These are phyloP conservation scores for Aspergillus carlsbadensis DNA, from an alignment of 495 filamentous ascomycete genomes.

Conservation along the genomic window DNA sequence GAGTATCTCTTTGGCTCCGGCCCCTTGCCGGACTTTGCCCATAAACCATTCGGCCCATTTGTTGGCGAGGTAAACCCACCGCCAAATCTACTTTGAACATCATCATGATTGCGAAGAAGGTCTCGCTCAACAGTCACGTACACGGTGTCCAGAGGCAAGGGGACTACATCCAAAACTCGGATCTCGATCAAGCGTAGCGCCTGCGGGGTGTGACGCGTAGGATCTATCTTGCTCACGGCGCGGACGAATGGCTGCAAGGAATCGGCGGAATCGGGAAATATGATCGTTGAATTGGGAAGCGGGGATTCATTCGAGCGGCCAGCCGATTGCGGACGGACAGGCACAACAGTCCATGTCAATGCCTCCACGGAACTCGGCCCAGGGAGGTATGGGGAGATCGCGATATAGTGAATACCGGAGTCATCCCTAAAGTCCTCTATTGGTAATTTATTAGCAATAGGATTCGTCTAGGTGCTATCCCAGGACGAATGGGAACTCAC, in stretches of 20 bases:
- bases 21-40: slow-evolving; percentile 38
- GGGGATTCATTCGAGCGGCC: slow-evolving; percentile 72
- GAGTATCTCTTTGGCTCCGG: slow-evolving; percentile 37
- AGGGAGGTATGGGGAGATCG: slow-evolving; percentile 79
- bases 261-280: slow-evolving; percentile 77
- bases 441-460: neutral
- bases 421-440: slow-evolving; percentile 22
- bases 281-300: slow-evolving; percentile 72
- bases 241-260: slow-evolving; percentile 75
- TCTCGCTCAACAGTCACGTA: slow-evolving; percentile 84
- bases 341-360: slow-evolving; percentile 79
- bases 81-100: slow-evolving; percentile 61
- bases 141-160: slow-evolving; percentile 75
- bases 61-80: slow-evolving; percentile 51
- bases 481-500: slow-evolving; percentile 22
- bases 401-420: slow-evolving; percentile 59
- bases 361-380: slow-evolving; percentile 57
- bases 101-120: slow-evolving; percentile 60
- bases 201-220: slow-evolving; percentile 52
- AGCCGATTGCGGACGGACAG: slow-evolving; percentile 65
- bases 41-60: slow-evolving; percentile 36
- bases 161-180: slow-evolving; percentile 73
- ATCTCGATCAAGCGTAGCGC: slow-evolving; percentile 70
- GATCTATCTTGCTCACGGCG: slow-evolving; percentile 59
- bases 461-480: neutral